Base-by-base conservation (phyloP, 352 stramenopile genomes). In the Phytophthora quininea region DNA sequence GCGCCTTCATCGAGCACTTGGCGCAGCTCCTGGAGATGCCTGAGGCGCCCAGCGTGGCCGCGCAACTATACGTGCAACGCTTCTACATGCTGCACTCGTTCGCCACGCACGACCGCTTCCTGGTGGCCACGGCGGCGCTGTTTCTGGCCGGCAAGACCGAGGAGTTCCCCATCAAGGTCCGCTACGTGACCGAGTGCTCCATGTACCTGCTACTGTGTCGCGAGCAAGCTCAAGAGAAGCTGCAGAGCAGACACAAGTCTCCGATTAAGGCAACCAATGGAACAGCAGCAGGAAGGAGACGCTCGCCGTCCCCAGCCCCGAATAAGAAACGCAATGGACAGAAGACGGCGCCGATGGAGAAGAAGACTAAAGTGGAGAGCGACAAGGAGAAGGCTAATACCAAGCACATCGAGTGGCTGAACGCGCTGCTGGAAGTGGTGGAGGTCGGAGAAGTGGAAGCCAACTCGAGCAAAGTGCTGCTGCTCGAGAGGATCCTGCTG, bases 81-180 rank as follows among this genome's bases (percentile, higher is more conserved):
- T 95, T 95, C 73, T 95, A 89, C 67, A 82, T 85, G 78, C 46
- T 92, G 55, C 87, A 95, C 62, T 85, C 87, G 40, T 92, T 95
- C 56, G 62, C 71, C n/a, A 75, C 75, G 14, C 87, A 95, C 66
- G 87, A 95, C 58, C 87, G 87, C 31, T 95, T 92, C 74, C 62
- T 93, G 31, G 79, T 95, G 14, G 87, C 80, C 9, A 91, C 87
- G 1, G 83, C 84, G 0, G 83, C 82, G 53, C 67, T 95, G n/a
- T 95, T 93, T 47, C 74, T 95, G 15, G 84, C 83, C 0, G 78
- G 76, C 47, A 95, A 95, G 72, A 77, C 71, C 19, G 86, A 92
- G 65, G 87, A 95, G 38, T 92, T 91, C 64, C 73, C 82, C 1
- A 82, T 95, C 53, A 92, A 95, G 62, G 74, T 93, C 47, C 86